Base-by-base conservation (phyloP, 257 asterid genomes). In the Solanum infundibuliforme region DNA sequence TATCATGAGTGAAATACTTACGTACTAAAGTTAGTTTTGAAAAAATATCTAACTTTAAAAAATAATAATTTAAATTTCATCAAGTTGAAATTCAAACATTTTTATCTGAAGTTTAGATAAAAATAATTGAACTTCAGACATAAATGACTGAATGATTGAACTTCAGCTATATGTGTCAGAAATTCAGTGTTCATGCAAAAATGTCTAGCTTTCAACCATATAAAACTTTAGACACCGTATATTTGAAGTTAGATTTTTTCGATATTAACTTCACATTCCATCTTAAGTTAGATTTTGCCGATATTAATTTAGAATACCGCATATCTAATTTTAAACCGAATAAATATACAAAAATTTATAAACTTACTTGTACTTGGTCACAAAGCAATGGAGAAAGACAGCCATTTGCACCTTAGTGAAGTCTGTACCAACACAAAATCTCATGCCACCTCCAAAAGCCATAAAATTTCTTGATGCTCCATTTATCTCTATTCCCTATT, bases 371-470 rank as follows among this genome's bases (percentile, higher is more conserved):
- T 95, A 94, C 58, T 93, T 94, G 36, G 98, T 95, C 34, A 94
- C 94, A 76, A 96, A 86, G 89, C 95, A 90, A 87, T 95, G 99
- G 66, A 96, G 93, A 89, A 94, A 95, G 83, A 93, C 93, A 55
- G 98, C 96, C 97, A 95, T 95, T 84, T 96, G 97, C 90, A 96
- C 90, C 92, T 95, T 95, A n/a, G 95, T 90, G 91, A 96, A 96
- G 43, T 96, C 98, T 74, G 99, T 89, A 76, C 99, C 99, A 13
- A 96, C 95, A 87, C 99, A 96, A 83, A 94, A 93, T 87, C 98
- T 91, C 98, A 95, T 92, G 34, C 98, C 98, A 8, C 99, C 99
- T 88, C 96, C 99, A 84, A 95, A 95, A 52, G 99, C 99, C 98
- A 96, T 95, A 94, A 96, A 96, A 86, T 95, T 93, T 92, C 89